These are phyloP conservation scores for Podaxis rugospora DNA, from an alignment of 768 basidiomycete species.

Conservation along the genomic window DNA sequence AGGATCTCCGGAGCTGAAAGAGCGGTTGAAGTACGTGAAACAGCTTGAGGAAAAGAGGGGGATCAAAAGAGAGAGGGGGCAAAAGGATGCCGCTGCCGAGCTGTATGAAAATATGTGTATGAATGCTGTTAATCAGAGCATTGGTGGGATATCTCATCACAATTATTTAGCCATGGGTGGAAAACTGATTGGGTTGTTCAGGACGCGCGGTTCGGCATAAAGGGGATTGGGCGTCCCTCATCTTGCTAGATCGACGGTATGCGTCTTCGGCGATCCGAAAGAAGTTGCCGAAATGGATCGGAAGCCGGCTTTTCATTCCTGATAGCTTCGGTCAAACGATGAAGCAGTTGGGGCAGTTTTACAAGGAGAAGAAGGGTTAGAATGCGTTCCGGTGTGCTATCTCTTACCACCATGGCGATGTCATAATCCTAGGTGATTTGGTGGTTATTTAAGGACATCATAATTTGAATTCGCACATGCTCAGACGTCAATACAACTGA, in stretches of 20 bases:
- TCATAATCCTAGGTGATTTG: neutral
- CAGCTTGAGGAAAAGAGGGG: slow-evolving; percentile 45
- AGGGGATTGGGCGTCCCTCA: slow-evolving; percentile 86
- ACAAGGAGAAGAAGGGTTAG: slow-evolving; percentile 46
- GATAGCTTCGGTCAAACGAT: slow-evolving; percentile 71
- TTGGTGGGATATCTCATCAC: slow-evolving; percentile 51
- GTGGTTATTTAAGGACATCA: neutral
- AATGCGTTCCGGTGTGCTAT: neutral
- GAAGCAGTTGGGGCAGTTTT: slow-evolving; percentile 65
- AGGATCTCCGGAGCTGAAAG: slow-evolving; percentile 85
- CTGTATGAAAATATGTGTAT: slow-evolving; percentile 90
- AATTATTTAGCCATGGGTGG: neutral
- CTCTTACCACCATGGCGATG: neutral
- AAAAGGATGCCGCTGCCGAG: slow-evolving; percentile 71
- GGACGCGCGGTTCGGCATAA: slow-evolving; percentile 92
- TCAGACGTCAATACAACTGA: neutral
- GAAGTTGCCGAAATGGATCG: slow-evolving; percentile 94
- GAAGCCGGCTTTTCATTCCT: slow-evolving; percentile 49
- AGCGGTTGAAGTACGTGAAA: slow-evolving; percentile 87
- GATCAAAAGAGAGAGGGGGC: slow-evolving; percentile 27
- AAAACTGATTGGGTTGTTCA: slow-evolving; percentile 23
- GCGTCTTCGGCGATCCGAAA: slow-evolving; percentile 55
- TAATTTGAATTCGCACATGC: neutral
- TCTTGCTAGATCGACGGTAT: slow-evolving; percentile 87
- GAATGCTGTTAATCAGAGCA: slow-evolving; percentile 96